Base-by-base conservation (phyloP, 2,329 filamentous ascomycete genomes). In the Hyphodiscus sp. region DNA sequence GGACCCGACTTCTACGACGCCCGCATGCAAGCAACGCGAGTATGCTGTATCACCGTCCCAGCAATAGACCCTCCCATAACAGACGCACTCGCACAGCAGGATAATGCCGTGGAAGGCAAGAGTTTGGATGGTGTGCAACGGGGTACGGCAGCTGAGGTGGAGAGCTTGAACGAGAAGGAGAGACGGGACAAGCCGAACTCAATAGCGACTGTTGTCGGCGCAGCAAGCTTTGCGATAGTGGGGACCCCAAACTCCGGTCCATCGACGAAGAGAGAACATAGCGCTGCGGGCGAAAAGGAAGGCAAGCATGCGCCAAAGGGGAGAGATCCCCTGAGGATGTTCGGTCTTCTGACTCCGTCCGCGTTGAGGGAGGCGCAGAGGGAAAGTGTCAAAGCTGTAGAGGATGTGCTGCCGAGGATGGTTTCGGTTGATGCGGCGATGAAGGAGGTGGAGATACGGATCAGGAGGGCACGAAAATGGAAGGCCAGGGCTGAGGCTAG, bases 1-100 rank as follows among this genome's bases (percentile, higher is more conserved):
- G 87, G 86, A 2, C 77, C 75, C 58, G 84, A 89, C 62, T 79
- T 81, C 64, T 92, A 88, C 66, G 86, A 91, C 68, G 79, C 82
- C 59, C 78, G 87, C 46, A 89, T 89, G 82, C 82, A 82, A 65
- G 85, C 86, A 2, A 70, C 69, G 20, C 71, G 79, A 50, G 68
- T 70, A 53, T 66, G 65, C 52, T 51, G 61, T 85, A 64, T 65
- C 52, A 63, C 72, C 30, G 50, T 58, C 53, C 15, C 50, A 29
- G 47, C 30, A 42, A 48, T 19, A 52, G 45, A 45, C 20, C 50
- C 16, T 33, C 13, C 67, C 84, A 30, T 10, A 38, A 13, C 33
- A 38, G 33, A 15, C 11, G 33, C 11, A 38, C 11, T 13, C 2
- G 33, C 16, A 38, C 33, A 5, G 33, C 33, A 38, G 16, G 33